These are phyloP conservation scores for Microbotryum intermedium DNA, from an alignment of 1,284 basidiomycete genomes.

Conservation along the genomic window DNA sequence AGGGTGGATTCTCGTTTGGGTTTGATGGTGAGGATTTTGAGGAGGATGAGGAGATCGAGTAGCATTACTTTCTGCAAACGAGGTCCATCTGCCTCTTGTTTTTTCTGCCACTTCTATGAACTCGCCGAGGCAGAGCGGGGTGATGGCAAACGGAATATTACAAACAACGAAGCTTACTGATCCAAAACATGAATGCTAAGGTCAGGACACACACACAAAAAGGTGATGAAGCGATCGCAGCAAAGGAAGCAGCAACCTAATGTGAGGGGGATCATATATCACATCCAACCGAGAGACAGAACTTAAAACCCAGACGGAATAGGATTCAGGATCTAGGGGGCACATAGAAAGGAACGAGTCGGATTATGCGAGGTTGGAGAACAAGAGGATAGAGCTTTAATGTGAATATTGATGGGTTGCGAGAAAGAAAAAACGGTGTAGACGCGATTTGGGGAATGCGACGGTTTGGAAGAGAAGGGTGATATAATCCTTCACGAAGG, in stretches of 20 bases:
- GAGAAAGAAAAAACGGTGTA: not conserved
- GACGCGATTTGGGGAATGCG: not conserved
- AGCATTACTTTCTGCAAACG: not conserved
- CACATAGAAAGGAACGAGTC: not conserved
- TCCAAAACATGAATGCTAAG: no score
- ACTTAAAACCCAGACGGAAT: no score
- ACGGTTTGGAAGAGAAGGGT: not conserved
- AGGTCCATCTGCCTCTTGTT: no score
- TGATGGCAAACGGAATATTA: not conserved
- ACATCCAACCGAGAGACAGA: not conserved
- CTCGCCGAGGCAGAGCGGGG: not conserved
- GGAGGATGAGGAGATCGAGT: not conserved
- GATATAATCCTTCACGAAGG: not conserved
- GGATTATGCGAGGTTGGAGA: not conserved
- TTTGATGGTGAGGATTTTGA: not conserved
- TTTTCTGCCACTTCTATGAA: no score
- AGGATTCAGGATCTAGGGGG: not conserved
- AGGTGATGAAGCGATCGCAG: not conserved
- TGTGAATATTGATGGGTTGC: not conserved
- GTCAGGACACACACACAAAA: not conserved
- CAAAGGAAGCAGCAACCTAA: no score
- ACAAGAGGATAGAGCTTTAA: not conserved
- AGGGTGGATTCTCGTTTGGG: slow-evolving; percentile 9
- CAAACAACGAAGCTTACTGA: not conserved
- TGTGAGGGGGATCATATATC: no score